A percentile compares a stretch with the other conserved stretches of the same genome.
phyloP scores from a whole-genome alignment of 345 rosid species.

The Ailanthus altissimus region DNA sequence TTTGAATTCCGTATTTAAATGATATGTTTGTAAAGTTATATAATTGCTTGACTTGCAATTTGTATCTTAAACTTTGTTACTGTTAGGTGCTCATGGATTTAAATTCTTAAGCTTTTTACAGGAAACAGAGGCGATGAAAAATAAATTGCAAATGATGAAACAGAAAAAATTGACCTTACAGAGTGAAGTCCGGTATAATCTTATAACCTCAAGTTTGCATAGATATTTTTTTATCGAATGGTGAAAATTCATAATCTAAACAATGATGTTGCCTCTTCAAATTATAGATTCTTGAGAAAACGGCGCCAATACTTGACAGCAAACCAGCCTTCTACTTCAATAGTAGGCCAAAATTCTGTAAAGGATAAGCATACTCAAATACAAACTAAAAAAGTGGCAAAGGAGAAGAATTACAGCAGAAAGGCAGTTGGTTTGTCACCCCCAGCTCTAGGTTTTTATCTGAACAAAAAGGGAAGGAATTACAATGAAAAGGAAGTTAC shows the following conservation, averaged over 20 bases:
- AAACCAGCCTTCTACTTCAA: constrained; percentile 39
- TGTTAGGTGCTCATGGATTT: not conserved
- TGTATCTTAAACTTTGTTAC: not conserved
- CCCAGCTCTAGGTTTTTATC: constrained; percentile 17
- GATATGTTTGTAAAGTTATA: not conserved
- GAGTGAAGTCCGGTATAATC: constrained; percentile 76
- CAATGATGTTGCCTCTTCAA: constrained; percentile 15
- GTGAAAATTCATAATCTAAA: not conserved
- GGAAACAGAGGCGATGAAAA: constrained; percentile 64
- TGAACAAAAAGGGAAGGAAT: constrained; percentile 29
- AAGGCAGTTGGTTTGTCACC: constrained; percentile 22
- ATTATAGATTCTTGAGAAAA: constrained; percentile 63
- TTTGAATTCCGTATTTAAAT: not conserved
- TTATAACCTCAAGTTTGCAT: constrained; percentile 9
- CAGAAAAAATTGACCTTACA: constrained; percentile 44
- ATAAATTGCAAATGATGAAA: constrained; percentile 60
- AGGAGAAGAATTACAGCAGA: constrained; percentile 28
- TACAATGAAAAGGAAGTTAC: constrained; percentile 31
- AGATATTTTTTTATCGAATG: not conserved
- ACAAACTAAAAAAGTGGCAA: constrained; percentile 27
- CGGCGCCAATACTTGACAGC: constrained; percentile 56
- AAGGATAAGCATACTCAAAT: constrained; percentile 27
- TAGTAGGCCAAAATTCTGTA: not conserved
- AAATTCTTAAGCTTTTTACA: constrained; percentile 29
- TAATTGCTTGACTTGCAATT: not conserved